These are phyloP conservation scores for Candida saitoana DNA, from an alignment of 805 yeast genomes.

Conservation along the genomic window DNA sequence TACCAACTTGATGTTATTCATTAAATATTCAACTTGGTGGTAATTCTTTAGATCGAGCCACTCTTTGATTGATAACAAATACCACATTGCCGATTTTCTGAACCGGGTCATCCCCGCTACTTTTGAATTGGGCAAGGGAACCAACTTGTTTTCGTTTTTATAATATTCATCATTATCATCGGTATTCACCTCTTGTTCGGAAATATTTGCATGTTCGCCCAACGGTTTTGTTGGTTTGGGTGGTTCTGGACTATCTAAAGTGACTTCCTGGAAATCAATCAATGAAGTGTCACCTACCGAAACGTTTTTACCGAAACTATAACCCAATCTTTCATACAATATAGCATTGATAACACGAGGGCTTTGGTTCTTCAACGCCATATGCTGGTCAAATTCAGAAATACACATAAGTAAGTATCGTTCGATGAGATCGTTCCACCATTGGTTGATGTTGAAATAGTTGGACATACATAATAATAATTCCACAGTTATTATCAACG, in stretches of 20 bases:
- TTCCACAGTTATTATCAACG: slow-evolving; percentile 66
- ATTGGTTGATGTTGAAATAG: slow-evolving; percentile 38
- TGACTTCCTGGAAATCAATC: slow-evolving; percentile 6
- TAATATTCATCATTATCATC: slow-evolving; percentile 30
- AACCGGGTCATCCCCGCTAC: slow-evolving; percentile 54
- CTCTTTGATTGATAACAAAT: slow-evolving; percentile 66
- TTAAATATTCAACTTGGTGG: slow-evolving; percentile 22
- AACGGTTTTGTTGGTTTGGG: slow-evolving; percentile 1
- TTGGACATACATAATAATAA: slow-evolving; percentile 51
- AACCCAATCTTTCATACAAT: slow-evolving; percentile 40
- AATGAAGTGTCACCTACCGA: slow-evolving; percentile 17
- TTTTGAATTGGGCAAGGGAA: slow-evolving; percentile 31
- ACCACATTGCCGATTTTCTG: slow-evolving; percentile 78
- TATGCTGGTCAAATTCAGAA: slow-evolving; percentile 42
- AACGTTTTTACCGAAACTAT: slow-evolving; percentile 45
- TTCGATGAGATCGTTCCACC: slow-evolving; percentile 44
- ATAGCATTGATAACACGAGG: slow-evolving; percentile 43
- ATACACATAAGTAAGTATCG: slow-evolving; percentile 43
- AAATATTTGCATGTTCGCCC: slow-evolving; percentile 8
- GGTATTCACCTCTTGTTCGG: slow-evolving; percentile 1
- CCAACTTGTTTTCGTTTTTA: slow-evolving; percentile 32
- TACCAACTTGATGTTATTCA: slow-evolving; percentile 23
- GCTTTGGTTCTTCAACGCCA: slow-evolving; percentile 37
- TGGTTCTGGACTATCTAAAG: neutral
- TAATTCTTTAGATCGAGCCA: slow-evolving; percentile 42